Percentiles rank a stretch among this genome's conserved stretches.
Evolutionary conservation across 257 asterid genomes (phyloP).

Genomic region (Solanum chmielewskii): DNA sequence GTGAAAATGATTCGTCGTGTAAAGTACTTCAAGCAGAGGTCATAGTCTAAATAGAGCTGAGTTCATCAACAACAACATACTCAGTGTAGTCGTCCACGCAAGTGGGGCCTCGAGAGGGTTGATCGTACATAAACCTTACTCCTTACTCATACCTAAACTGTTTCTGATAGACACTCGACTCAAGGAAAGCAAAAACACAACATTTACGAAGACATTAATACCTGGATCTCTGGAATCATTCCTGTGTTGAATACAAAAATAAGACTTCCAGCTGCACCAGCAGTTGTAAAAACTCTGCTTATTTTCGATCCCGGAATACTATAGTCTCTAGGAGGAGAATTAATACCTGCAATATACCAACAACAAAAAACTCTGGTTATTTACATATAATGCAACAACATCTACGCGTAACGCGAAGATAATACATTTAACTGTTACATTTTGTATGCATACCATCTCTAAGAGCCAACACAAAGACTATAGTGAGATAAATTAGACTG

Average conservation of each 20-base stretch:
- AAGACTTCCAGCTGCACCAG: constrained; percentile 80
- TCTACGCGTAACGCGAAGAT: background rate
- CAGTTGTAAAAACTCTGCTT: constrained; percentile 49
- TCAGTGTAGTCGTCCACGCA: background rate
- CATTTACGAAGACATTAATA: background rate
- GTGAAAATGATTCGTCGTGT: background rate
- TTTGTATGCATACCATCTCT: constrained; percentile 56
- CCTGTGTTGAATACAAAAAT: constrained; percentile 93
- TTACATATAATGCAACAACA: background rate
- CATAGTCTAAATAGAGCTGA: background rate
- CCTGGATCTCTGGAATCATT: constrained; percentile 99
- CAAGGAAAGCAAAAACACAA: background rate
- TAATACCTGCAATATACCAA: constrained; percentile 16
- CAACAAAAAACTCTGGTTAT: background rate
- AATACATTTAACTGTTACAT: background rate
- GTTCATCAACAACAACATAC: background rate
- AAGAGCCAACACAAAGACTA: constrained; percentile 51
- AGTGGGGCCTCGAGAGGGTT: background rate
- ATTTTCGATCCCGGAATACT: constrained; percentile 40
- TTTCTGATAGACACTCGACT: background rate
- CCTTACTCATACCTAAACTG: background rate
- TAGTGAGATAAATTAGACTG: constrained; percentile 56
- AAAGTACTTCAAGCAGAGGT: background rate
- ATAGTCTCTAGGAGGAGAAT: constrained; percentile 53
- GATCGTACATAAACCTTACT: background rate